Conservation (phyloP, 1,284 basidiomycete genomes). For the Rhodofomes roseus region DNA sequence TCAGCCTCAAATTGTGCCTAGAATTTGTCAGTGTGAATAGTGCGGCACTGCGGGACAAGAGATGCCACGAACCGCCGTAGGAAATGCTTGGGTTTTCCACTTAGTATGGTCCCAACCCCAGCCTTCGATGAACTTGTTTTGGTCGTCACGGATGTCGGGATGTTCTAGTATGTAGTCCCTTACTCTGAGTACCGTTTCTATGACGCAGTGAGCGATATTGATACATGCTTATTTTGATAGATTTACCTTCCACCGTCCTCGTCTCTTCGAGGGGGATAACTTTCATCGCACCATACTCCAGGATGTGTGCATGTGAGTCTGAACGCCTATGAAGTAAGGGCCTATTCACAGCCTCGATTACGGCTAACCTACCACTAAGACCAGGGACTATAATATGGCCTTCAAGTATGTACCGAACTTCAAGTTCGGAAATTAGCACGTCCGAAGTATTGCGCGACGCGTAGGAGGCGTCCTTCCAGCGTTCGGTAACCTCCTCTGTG, state of each 20-base stretch:
- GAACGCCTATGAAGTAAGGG: not conserved
- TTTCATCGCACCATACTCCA: slow-evolving; percentile 70
- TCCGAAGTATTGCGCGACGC: not conserved
- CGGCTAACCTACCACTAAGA: slow-evolving; percentile 46
- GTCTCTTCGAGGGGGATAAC: slow-evolving; percentile 66
- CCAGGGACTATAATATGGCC: slow-evolving; percentile 65
- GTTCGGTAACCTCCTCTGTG: slow-evolving; percentile 41
- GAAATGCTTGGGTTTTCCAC: slow-evolving; percentile 66
- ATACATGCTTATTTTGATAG: not conserved
- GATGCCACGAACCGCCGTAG: slow-evolving; percentile 58
- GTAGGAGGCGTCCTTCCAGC: slow-evolving; percentile 30
- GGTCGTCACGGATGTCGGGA: slow-evolving; percentile 50
- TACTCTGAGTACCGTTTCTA: slow-evolving; percentile 65
- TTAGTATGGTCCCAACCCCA: slow-evolving; percentile 92
- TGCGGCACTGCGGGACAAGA: not conserved
- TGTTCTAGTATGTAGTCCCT: slow-evolving; percentile 61
- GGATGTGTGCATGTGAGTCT: slow-evolving; percentile 83
- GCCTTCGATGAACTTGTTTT: slow-evolving; percentile 69
- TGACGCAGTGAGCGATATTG: not conserved
- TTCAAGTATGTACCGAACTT: slow-evolving; percentile 46
- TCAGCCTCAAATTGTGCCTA: slow-evolving; percentile 75
- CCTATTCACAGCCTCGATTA: not conserved
- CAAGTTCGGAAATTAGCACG: slow-evolving; percentile 3
- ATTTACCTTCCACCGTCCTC: slow-evolving; percentile 49
- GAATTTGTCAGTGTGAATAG: not conserved